These are phyloP conservation scores for Podospora comata DNA, from an alignment of 495 filamentous ascomycete genomes.

Conservation along the genomic window DNA sequence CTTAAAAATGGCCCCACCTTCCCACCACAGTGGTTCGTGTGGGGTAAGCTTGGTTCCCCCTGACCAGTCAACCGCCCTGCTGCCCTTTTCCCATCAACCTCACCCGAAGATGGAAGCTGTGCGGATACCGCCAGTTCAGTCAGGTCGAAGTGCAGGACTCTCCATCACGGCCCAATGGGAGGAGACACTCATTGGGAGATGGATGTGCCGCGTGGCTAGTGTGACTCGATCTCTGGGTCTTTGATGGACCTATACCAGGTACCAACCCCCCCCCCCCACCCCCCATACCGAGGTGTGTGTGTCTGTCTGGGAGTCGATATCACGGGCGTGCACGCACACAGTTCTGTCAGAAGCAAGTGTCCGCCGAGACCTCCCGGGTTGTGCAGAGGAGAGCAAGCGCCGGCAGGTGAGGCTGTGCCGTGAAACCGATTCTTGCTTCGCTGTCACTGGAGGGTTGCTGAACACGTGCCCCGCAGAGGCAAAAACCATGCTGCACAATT, in stretches of 20 bases:
- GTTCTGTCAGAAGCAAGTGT: too few species aligned
- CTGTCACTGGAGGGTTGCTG: constrained; percentile 3
- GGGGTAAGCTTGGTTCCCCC: neutral
- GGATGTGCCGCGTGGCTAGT: neutral
- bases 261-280: too few species aligned
- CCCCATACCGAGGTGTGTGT: neutral
- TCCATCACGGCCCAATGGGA: neutral
- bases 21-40: constrained; percentile 2
- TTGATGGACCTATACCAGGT: neutral
- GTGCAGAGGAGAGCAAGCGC: constrained; percentile 6
- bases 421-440: neutral
- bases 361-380: neutral
- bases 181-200: neutral
- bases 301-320: neutral
- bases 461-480: constrained; percentile 13
- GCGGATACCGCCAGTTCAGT: neutral
- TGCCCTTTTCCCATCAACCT: neutral
- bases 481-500: constrained; percentile 4
- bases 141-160: neutral
- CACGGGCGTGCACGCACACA: neutral
- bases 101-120: too few species aligned
- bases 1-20: neutral
- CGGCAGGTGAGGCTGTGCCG: constrained; percentile 11
- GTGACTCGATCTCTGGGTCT: neutral
- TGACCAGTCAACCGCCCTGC: neutral